Conservation (phyloP, 2,329 filamentous ascomycete species). For the Botrytis aclada region DNA sequence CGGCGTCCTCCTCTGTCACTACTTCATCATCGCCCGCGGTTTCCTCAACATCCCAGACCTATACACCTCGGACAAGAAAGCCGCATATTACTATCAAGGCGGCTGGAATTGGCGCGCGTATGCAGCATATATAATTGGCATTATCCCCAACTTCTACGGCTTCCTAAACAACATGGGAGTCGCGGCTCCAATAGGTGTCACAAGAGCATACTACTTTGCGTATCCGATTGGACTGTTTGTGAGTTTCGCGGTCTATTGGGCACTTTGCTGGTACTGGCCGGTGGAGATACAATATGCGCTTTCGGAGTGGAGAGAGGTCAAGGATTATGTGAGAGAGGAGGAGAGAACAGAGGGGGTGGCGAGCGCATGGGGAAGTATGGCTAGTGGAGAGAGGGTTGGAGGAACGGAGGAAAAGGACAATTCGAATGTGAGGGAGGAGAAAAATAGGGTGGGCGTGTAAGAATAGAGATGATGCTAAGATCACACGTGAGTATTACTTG, state of each 20-base stretch:
- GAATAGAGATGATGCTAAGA: too few species aligned
- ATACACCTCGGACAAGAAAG: slow-evolving; percentile 35
- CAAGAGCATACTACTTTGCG: slow-evolving; percentile 54
- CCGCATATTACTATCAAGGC: slow-evolving; percentile 38
- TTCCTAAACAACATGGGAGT: slow-evolving; percentile 45
- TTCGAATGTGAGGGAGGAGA: neutral
- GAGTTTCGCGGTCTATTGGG: slow-evolving; percentile 34
- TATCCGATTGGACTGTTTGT: slow-evolving; percentile 53
- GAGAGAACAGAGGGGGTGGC: slow-evolving; percentile 21
- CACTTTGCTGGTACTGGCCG: slow-evolving; percentile 24
- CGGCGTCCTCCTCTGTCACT: slow-evolving; percentile 44
- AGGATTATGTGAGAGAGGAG: slow-evolving; percentile 38
- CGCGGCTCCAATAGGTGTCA: slow-evolving; percentile 37
- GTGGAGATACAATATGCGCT: slow-evolving; percentile 25
- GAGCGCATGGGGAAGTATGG: neutral
- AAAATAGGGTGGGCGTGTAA: neutral
- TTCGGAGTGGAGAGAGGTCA: slow-evolving; percentile 38
- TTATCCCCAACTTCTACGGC: slow-evolving; percentile 43
- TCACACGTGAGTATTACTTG: neutral
- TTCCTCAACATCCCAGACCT: slow-evolving; percentile 40
- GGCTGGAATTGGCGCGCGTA: slow-evolving; percentile 41
- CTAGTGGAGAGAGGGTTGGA: neutral
- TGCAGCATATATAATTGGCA: slow-evolving; percentile 39
- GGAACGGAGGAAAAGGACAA: neutral
- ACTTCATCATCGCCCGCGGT: slow-evolving; percentile 42